These are phyloP conservation scores for Fistulifera pelliculosa DNA, from an alignment of 108 stramenopile species.

Conservation along the genomic window DNA sequence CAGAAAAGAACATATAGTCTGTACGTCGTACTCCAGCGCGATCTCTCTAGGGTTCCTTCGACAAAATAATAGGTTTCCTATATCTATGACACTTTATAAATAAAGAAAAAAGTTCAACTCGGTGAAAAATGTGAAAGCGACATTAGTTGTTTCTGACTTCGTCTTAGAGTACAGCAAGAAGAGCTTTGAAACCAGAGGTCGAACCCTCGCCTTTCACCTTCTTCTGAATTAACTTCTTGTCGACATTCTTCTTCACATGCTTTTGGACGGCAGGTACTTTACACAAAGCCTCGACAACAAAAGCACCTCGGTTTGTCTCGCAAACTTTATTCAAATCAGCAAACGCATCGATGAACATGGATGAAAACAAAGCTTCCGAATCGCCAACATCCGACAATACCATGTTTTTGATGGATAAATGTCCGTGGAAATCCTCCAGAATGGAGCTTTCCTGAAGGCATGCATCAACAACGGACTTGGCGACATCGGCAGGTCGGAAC, in stretches of 20 bases:
- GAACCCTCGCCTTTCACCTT: constrained; percentile 27
- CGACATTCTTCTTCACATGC: constrained; percentile 29
- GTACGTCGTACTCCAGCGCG: too few species aligned
- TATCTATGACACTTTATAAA: too few species aligned
- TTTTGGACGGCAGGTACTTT: constrained; percentile 37
- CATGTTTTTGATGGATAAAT: constrained; percentile 61
- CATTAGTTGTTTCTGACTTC: too few species aligned
- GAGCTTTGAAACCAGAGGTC: constrained; percentile 36
- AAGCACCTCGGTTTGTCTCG: constrained; percentile 64
- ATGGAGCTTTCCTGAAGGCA: constrained; percentile 20
- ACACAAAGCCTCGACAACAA: constrained; percentile 60
- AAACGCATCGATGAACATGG: constrained; percentile 33
- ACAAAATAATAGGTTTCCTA: too few species aligned
- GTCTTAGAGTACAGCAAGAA: background rate
- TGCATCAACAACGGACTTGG: constrained; percentile 28
- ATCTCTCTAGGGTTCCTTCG: too few species aligned
- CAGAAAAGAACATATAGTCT: too few species aligned
- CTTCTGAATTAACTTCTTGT: constrained; percentile 27
- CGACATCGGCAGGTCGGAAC: constrained; percentile 31
- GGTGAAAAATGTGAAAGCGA: too few species aligned
- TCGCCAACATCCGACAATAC: constrained; percentile 45
- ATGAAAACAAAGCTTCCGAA: constrained; percentile 26
- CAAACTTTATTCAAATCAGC: constrained; percentile 37
- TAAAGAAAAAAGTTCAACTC: too few species aligned
- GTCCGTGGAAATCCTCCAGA: constrained; percentile 69